Conservation (phyloP, 2,329 filamentous ascomycete genomes). For the Monosporascus sp. region DNA sequence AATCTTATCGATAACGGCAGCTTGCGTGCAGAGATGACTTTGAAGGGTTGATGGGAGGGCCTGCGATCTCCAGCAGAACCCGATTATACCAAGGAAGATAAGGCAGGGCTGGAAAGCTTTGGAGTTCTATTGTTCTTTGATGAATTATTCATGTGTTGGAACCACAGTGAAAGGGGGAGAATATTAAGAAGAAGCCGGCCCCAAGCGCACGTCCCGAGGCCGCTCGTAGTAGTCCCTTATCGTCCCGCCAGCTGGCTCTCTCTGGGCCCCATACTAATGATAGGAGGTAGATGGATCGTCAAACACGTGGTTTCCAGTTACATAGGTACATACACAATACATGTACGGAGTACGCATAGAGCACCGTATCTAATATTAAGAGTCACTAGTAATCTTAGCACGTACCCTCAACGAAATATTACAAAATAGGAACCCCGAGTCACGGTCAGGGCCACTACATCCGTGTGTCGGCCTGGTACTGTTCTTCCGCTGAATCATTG, state of each 20-base stretch:
- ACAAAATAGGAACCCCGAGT: neutral
- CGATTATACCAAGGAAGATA: no score
- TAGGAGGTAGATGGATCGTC: no score
- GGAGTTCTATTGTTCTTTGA: neutral
- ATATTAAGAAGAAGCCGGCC: neutral
- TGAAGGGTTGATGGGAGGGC: neutral
- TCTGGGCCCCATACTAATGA: no score
- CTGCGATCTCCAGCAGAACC: neutral
- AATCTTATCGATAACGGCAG: neutral
- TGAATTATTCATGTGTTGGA: neutral
- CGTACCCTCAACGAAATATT: neutral
- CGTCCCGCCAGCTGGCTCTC: neutral
- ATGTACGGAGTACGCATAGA: no score
- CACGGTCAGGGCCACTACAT: neutral
- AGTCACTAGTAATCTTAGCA: neutral
- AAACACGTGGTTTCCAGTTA: no score
- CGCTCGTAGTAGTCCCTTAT: neutral
- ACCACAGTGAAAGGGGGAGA: neutral
- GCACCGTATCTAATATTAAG: neutral
- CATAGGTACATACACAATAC: neutral
- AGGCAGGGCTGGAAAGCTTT: neutral
- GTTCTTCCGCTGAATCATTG: neutral
- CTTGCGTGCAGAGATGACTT: neutral
- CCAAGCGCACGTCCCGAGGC: neutral
- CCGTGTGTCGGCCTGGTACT: neutral